Evolutionary conservation across 345 rosid species (phyloP), one percentile per base, ranked within the genome.

Genomic region (Hevea brasiliensis): DNA sequence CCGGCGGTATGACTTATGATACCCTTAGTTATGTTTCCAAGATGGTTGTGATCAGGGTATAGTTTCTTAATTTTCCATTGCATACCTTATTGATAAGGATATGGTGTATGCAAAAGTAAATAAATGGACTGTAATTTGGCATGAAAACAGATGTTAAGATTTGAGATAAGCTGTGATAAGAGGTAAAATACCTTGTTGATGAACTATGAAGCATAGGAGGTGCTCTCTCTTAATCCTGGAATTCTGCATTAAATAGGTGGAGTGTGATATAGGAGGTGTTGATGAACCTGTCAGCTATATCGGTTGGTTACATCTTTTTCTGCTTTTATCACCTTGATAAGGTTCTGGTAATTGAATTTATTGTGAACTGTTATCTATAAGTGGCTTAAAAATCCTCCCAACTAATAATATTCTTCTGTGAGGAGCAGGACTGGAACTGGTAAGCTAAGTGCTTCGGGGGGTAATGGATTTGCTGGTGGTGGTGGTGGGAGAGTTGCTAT

Each of bases 381-480:
- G 24, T 50, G 61, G 57, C 29, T 47, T 44, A 65, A n/a, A 64
- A 29, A 17, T 54, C 42, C 37, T 37, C 20, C 62, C 18, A 26
- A 21, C 80, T 42, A 24, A 79, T 67, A 50, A 53, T 61, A 4
- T 59, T 70, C 44, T 57, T 71, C 70, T 75, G 48, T 79, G 69
- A 53, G 60, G 70, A 76, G 67, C 86, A 89, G 91, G 93, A 82
- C 80, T 35, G 93, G 91, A 70, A 77, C 61, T 59, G 89, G 91
- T 72, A 74, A 50, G 59, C 74, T 85, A 64, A 89, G 88, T 80
- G 90, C 93, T 13, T 65, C 84, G 18, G 93, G 93, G 47, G 93
- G 93, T 41, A 73, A 84, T 73, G 93, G 93, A 47, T 89, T 87
- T 82, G 91, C 89, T 75, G 93, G 93, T 50, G 93, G 93, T 61